Evolutionary conservation across 495 filamentous ascomycete species (phyloP).

Genomic region (Gamarada debralockiae): DNA sequence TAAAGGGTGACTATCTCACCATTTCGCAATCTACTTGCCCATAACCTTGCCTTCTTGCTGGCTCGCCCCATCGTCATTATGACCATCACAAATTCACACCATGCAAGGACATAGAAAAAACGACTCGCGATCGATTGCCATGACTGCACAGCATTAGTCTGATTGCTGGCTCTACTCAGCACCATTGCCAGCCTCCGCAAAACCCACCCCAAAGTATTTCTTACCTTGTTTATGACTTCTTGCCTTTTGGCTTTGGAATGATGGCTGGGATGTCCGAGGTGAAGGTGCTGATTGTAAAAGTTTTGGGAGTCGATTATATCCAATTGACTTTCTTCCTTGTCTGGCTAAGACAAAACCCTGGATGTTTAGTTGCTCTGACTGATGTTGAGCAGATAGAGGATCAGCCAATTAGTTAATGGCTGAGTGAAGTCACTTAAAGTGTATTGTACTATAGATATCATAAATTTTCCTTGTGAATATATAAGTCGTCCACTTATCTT

Average conservation of each 20-base stretch:
- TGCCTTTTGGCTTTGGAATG: slow-evolving; percentile 8
- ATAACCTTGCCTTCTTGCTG: too few relatives aligned
- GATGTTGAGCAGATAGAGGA: slow-evolving; percentile 6
- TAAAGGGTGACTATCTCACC: neutral
- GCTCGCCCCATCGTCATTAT: too few relatives aligned
- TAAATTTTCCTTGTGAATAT: slow-evolving; percentile 38
- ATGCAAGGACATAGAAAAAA: too few relatives aligned
- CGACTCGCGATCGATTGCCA: too few relatives aligned
- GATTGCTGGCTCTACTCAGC: too few relatives aligned
- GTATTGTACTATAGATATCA: slow-evolving; percentile 35
- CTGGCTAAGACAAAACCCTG: slow-evolving; percentile 5
- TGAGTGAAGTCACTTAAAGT: slow-evolving; percentile 37
- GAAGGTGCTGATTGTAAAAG: slow-evolving; percentile 5
- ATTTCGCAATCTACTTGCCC: neutral
- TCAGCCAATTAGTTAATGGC: slow-evolving; percentile 35
- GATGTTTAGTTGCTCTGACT: neutral
- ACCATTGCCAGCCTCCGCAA: too few relatives aligned
- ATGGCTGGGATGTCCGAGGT: slow-evolving; percentile 8
- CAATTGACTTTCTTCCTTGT: slow-evolving; percentile 5
- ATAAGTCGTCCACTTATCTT: slow-evolving; percentile 35
- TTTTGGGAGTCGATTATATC: slow-evolving; percentile 10
- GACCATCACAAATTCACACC: too few relatives aligned
- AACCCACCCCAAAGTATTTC: too few relatives aligned
- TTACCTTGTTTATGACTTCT: slow-evolving; percentile 4
- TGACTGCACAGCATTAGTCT: too few relatives aligned